These are phyloP conservation scores for Geotrichum candidum DNA, from an alignment of 1,139 yeast genomes.

Conservation along the genomic window DNA sequence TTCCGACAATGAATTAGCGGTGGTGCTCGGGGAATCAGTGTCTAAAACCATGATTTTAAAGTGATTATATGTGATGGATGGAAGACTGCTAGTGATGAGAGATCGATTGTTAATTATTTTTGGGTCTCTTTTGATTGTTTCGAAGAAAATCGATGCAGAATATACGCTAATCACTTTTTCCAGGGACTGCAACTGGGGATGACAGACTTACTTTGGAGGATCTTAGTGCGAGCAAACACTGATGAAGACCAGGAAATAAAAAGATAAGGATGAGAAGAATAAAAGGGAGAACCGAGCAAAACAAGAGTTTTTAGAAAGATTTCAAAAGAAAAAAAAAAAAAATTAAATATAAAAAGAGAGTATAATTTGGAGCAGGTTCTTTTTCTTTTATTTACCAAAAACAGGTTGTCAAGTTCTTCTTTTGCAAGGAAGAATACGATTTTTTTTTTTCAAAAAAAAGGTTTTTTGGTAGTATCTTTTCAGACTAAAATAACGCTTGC, in stretches of 20 bases:
- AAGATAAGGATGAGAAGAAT: background rate
- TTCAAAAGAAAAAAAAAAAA: background rate
- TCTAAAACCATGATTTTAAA: constrained; percentile 1
- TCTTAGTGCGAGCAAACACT: background rate
- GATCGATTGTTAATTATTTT: background rate
- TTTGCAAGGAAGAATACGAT: background rate
- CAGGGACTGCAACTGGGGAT: background rate
- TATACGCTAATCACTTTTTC: background rate
- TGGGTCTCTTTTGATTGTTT: background rate
- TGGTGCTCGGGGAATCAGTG: background rate
- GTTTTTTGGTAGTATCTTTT: background rate
- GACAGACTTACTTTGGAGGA: background rate
- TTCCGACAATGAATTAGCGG: background rate
- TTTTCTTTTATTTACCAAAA: background rate
- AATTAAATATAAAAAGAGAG: background rate
- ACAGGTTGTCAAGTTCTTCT: background rate
- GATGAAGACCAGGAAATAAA: background rate
- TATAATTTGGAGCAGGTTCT: background rate
- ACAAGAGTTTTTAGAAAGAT: background rate
- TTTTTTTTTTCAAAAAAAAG: background rate
- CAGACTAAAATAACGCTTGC: background rate
- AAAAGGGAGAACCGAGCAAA: background rate
- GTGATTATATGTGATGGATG: background rate
- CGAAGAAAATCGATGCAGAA: background rate
- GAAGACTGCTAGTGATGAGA: background rate